Conservation (phyloP, 305 asterid species). For the Fraxinus sp. region DNA sequence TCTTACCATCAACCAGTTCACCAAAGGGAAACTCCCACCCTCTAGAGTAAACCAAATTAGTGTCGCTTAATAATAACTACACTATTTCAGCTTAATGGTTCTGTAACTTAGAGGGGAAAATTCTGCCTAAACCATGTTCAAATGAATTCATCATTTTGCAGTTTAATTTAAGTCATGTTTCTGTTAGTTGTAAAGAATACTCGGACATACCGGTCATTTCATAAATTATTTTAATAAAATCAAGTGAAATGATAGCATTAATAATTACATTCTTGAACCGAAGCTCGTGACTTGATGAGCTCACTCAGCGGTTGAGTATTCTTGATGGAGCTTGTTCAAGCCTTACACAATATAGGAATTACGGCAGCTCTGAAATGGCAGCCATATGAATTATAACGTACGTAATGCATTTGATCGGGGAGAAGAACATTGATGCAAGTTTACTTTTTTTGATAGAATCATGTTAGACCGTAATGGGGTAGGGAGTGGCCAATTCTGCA, state of each 20-base stretch:
- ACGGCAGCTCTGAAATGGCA: neutral
- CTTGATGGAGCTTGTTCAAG: neutral
- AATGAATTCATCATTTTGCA: neutral
- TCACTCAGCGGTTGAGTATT: neutral
- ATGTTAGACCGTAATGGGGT: neutral
- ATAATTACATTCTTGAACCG: neutral
- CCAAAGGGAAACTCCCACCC: constrained; percentile 5
- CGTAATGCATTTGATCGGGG: neutral
- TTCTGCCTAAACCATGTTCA: neutral
- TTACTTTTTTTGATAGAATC: neutral
- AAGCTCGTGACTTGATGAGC: neutral
- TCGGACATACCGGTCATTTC: neutral
- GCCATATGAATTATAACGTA: neutral
- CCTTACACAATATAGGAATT: neutral
- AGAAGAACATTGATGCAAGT: neutral
- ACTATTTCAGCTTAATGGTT: constrained; percentile 14
- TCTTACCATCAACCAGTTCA: constrained; percentile 4
- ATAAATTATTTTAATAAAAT: neutral
- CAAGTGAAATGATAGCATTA: neutral
- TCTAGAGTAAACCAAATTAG: neutral
- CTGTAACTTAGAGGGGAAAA: neutral
- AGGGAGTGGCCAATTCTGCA: neutral
- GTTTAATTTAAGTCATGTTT: neutral
- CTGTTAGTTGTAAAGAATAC: neutral
- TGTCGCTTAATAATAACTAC: constrained; percentile 1